Percentiles rank a stretch among this genome's conserved stretches.
Evolutionary conservation across 1,139 yeast genomes (phyloP).

Genomic region (Lipomyces yarrowii): DNA sequence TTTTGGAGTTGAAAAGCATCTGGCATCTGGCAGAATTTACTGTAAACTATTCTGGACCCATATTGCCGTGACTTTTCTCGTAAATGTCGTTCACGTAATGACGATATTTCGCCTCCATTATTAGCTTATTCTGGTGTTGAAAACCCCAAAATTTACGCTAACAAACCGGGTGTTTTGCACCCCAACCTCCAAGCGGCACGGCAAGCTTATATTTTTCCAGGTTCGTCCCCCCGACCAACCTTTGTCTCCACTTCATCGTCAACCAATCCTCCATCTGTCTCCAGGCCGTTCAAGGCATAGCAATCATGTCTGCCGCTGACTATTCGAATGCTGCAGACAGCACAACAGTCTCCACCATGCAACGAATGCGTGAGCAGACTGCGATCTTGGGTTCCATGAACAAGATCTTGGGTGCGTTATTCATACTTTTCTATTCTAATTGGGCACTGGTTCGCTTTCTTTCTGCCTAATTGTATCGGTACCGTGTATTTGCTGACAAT

Average conservation of each 20-base stretch:
- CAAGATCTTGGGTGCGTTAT: conserved; percentile 50
- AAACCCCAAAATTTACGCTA: not conserved
- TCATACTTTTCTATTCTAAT: not conserved
- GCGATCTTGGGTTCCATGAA: conserved; percentile 65
- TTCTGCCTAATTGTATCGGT: conserved; percentile 1
- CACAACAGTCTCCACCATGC: conserved; percentile 28
- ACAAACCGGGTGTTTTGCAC: not conserved
- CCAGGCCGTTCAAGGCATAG: not conserved
- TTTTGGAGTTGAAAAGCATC: not conserved
- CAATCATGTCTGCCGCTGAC: conserved; percentile 10
- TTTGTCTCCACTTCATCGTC: not conserved
- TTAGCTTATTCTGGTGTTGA: not conserved
- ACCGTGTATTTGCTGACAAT: conserved; percentile 33
- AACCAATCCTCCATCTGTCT: not conserved
- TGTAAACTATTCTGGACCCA: not conserved
- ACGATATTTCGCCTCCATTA: not conserved
- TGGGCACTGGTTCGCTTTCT: not conserved
- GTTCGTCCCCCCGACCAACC: not conserved
- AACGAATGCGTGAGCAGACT: conserved; percentile 36
- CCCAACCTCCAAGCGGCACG: not conserved
- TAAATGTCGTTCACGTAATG: not conserved
- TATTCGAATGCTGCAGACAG: conserved; percentile 15
- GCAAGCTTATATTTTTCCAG: not conserved
- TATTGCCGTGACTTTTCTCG: not conserved
- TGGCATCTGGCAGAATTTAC: not conserved